These are phyloP conservation scores for Penicillium macrosclerotiorum DNA, from an alignment of 495 filamentous ascomycete genomes.

Conservation along the genomic window DNA sequence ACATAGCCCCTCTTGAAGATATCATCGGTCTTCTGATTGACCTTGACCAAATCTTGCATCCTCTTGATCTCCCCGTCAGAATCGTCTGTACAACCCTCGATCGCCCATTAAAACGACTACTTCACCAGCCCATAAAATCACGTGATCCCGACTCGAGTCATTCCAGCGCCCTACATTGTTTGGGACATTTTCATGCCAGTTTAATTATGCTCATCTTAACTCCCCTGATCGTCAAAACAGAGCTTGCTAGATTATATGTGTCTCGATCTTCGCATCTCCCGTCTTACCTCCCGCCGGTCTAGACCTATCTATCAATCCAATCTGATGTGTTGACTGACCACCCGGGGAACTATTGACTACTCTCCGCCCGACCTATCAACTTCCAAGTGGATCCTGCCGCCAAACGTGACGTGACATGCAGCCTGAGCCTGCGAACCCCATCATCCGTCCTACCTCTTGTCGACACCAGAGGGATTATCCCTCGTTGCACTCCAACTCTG, in stretches of 20 bases:
- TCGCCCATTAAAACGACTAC: too few species aligned
- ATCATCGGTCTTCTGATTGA: too few species aligned
- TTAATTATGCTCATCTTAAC: constrained; percentile 1
- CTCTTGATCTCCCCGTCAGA: too few species aligned
- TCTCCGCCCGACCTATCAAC: constrained; percentile 14
- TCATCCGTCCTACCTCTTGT: constrained; percentile 5
- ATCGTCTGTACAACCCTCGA: too few species aligned
- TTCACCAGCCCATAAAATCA: not conserved
- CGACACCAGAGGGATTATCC: constrained; percentile 12
- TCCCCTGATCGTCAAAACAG: not conserved
- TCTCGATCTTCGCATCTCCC: too few species aligned
- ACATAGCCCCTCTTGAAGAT: too few species aligned
- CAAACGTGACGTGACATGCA: constrained; percentile 23
- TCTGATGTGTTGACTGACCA: constrained; percentile 3
- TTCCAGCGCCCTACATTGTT: constrained; percentile 1
- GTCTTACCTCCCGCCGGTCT: too few species aligned
- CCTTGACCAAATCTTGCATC: too few species aligned
- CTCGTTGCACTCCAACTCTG: not conserved
- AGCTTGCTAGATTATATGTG: too few species aligned
- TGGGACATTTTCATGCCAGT: not conserved
- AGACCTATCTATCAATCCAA: too few species aligned
- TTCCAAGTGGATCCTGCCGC: constrained; percentile 15
- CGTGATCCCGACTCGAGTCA: not conserved
- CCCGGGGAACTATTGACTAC: not conserved
- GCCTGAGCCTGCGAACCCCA: constrained; percentile 4